Conservation (phyloP, 2,329 filamentous ascomycete species). For the Cyphellophora europaea region DNA sequence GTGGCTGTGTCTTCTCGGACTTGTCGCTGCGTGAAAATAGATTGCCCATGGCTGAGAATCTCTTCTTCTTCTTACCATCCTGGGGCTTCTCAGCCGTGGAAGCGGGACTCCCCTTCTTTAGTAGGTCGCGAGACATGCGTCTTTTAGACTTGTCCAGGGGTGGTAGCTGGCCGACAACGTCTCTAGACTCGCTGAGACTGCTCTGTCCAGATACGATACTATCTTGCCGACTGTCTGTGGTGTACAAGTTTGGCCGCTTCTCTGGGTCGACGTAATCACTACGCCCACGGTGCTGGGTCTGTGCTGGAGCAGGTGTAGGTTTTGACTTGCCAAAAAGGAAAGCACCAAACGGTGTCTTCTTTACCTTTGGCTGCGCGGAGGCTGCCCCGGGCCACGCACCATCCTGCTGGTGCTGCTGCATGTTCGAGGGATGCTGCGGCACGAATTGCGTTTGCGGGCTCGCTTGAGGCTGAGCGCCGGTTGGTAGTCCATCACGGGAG, state of each 20-base stretch:
- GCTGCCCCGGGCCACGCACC: too few species aligned
- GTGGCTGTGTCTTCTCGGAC: neutral
- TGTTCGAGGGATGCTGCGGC: too few species aligned
- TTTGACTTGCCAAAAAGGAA: neutral
- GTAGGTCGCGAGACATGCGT: neutral
- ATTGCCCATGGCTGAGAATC: slow-evolving; percentile 13
- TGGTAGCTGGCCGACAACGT: slow-evolving; percentile 10
- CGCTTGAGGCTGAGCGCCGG: too few species aligned
- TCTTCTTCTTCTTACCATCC: slow-evolving; percentile 13
- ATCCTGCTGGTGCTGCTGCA: too few species aligned
- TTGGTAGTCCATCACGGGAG: too few species aligned
- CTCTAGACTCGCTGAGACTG: slow-evolving; percentile 5
- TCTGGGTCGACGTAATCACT: slow-evolving; percentile 3
- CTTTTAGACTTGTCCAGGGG: neutral
- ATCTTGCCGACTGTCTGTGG: slow-evolving; percentile 9
- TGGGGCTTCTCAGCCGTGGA: slow-evolving; percentile 3
- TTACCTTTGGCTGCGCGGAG: slow-evolving; percentile 1
- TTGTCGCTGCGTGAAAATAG: slow-evolving; percentile 10
- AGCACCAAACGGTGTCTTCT: neutral
- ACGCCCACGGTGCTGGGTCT: too few species aligned
- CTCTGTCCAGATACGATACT: slow-evolving; percentile 14
- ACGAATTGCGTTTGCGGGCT: too few species aligned
- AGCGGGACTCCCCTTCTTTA: neutral
- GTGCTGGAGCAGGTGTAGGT: neutral
- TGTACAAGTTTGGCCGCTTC: slow-evolving; percentile 10